These are phyloP conservation scores for Lipomyces kockii DNA, from an alignment of 805 yeast genomes.

Conservation along the genomic window DNA sequence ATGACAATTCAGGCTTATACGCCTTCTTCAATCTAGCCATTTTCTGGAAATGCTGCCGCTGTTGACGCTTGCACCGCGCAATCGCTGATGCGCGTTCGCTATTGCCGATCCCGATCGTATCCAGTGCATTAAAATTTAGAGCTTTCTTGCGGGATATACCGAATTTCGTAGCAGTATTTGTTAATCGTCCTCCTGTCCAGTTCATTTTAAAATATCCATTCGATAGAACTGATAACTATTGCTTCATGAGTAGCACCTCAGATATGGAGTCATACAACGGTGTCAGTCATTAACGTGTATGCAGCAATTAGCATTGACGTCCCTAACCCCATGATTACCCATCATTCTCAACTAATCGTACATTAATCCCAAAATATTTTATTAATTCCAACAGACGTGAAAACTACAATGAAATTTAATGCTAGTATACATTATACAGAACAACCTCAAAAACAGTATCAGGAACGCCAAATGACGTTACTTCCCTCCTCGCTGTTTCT, in stretches of 20 bases:
- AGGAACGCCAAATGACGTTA: not conserved
- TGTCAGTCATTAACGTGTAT: too few relatives aligned
- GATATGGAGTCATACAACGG: not conserved
- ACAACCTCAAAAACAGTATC: not conserved
- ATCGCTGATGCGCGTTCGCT: constrained; percentile 2
- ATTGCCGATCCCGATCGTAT: not conserved
- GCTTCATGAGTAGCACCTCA: not conserved
- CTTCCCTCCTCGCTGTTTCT: constrained; percentile 23
- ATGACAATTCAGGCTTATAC: not conserved
- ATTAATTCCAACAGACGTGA: not conserved
- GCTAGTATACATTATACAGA: not conserved
- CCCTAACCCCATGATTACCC: not conserved
- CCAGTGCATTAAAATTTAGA: not conserved
- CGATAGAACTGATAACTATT: not conserved
- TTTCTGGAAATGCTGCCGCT: constrained; percentile 13
- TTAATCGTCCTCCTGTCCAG: constrained; percentile 13
- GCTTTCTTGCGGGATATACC: constrained; percentile 3
- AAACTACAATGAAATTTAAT: not conserved
- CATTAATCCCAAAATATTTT: not conserved
- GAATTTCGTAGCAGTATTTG: not conserved
- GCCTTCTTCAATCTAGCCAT: constrained; percentile 5
- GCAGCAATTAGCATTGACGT: not conserved
- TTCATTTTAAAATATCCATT: constrained; percentile 8
- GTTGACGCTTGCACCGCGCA: constrained; percentile 10
- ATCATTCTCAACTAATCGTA: too few relatives aligned